Conservation (phyloP, 805 yeast species). For the Lachancea sp. region DNA sequence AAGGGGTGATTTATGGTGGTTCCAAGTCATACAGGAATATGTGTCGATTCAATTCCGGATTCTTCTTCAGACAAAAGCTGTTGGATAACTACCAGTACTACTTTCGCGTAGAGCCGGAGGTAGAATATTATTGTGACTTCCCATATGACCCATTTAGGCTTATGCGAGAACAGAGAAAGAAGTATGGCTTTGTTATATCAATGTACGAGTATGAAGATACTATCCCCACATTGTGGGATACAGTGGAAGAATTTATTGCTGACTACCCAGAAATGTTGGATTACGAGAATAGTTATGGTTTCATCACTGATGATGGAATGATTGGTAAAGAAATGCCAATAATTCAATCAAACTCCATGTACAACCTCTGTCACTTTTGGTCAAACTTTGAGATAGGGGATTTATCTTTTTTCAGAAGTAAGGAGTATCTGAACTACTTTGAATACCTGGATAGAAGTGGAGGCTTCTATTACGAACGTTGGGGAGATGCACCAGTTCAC, state of each 20-base stretch:
- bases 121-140: conserved; percentile 81
- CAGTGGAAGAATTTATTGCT: conserved; percentile 57
- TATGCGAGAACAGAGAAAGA: conserved; percentile 68
- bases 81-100: conserved; percentile 75
- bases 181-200: conserved; percentile 82
- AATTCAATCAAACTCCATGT: conserved; percentile 45
- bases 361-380: conserved; percentile 84
- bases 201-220: conserved; percentile 79
- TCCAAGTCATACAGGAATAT: conserved; percentile 75
- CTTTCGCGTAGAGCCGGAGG: conserved; percentile 94
- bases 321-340: conserved; percentile 39
- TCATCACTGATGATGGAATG: conserved; percentile 48
- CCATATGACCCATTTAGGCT: conserved; percentile 76
- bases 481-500: conserved; percentile 97
- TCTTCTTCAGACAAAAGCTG: conserved; percentile 73
- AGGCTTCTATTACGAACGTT: conserved; percentile 79
- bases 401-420: conserved; percentile 62
- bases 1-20: conserved; percentile 56
- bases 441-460: conserved; percentile 58
- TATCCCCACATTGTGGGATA: conserved; percentile 77
- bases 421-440: conserved; percentile 56
- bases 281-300: conserved; percentile 27
- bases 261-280: conserved; percentile 45
- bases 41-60: conserved; percentile 94
- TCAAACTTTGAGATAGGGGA: conserved; percentile 76